A percentile compares a stretch with the other conserved stretches of the same genome.
phyloP scores from a whole-genome alignment of 2,329 filamentous ascomycete genomes.

The Colletotrichum sp. region DNA sequence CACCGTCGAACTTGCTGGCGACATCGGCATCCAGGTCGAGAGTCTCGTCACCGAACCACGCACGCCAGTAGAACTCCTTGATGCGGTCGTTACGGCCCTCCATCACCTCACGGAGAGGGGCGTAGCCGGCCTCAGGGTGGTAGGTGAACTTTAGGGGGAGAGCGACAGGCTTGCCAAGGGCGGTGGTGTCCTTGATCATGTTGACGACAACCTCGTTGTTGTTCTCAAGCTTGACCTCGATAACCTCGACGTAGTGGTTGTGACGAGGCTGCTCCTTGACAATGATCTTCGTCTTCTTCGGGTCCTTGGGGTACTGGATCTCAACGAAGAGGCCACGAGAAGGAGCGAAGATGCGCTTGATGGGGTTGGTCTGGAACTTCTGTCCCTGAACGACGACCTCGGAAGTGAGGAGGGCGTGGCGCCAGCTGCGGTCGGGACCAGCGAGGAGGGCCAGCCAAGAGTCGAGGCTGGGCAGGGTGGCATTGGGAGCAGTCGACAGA shows the following conservation, averaged over 20 bases:
- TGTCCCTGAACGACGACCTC: conserved; percentile 95
- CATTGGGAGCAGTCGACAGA: conserved; percentile 75
- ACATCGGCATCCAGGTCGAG: conserved; percentile 85
- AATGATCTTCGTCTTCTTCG: conserved; percentile 81
- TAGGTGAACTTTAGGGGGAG: conserved; percentile 90
- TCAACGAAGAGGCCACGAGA: conserved; percentile 88
- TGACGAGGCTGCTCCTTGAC: conserved; percentile 87
- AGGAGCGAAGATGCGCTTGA: conserved; percentile 89
- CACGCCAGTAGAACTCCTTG: conserved; percentile 98
- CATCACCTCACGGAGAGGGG: conserved; percentile 98
- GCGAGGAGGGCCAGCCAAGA: conserved; percentile 89
- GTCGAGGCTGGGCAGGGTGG: conserved; percentile 77
- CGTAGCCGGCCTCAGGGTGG: conserved; percentile 93
- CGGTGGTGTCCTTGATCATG: conserved; percentile 92
- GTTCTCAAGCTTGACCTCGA: conserved; percentile 79
- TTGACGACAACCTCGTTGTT: conserved; percentile 85
- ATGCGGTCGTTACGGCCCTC: conserved; percentile 94
- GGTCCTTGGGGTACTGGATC: conserved; percentile 80
- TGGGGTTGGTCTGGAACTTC: conserved; percentile 96
- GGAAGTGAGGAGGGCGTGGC: conserved; percentile 90
- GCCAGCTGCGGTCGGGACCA: conserved; percentile 86
- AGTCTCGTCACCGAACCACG: conserved; percentile 91
- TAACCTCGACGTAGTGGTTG: conserved; percentile 86
- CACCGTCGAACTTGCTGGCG: conserved; percentile 88
- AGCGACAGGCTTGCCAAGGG: conserved; percentile 80